Conservation (phyloP, 1,284 basidiomycete genomes). For the Ceratobasidium sp. region DNA sequence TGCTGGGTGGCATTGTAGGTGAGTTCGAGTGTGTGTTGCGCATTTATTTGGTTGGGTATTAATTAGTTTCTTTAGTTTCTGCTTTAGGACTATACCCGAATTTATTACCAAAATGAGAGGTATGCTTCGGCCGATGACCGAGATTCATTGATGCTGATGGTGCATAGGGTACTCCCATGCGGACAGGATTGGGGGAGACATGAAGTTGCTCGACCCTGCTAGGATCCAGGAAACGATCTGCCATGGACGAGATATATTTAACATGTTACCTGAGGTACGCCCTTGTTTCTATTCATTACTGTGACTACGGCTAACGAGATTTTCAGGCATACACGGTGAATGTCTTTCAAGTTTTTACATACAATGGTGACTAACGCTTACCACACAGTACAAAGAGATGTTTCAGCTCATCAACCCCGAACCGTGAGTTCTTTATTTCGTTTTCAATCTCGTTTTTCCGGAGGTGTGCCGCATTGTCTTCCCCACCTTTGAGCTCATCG, state of each 20-base stretch:
- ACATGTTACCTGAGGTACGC: conserved; percentile 73
- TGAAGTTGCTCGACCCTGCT: conserved; percentile 61
- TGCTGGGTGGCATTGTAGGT: conserved; percentile 63
- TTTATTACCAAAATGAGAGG: conserved; percentile 69
- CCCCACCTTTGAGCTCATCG: no score
- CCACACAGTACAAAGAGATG: conserved; percentile 62
- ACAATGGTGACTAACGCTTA: not conserved
- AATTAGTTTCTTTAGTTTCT: conserved; percentile 67
- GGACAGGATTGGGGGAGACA: conserved; percentile 67
- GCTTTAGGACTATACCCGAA: conserved; percentile 70
- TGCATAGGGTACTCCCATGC: conserved; percentile 68
- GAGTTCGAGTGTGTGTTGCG: conserved; percentile 19
- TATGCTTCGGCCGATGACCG: not conserved
- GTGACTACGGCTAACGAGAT: conserved; percentile 40
- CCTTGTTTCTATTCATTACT: conserved; percentile 50
- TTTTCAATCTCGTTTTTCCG: not conserved
- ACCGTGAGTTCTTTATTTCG: conserved; percentile 56
- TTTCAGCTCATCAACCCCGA: conserved; percentile 63
- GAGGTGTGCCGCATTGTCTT: no score
- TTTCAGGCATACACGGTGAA: conserved; percentile 42
- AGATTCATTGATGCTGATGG: conserved; percentile 1
- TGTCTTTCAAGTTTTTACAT: not conserved
- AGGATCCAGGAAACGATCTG: conserved; percentile 71
- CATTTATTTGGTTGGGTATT: not conserved
- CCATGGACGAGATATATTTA: conserved; percentile 70